Evolutionary conservation across 306 rosid species (phyloP), one percentile per base, ranked within the genome.

Genomic region (Castanea sativa): DNA sequence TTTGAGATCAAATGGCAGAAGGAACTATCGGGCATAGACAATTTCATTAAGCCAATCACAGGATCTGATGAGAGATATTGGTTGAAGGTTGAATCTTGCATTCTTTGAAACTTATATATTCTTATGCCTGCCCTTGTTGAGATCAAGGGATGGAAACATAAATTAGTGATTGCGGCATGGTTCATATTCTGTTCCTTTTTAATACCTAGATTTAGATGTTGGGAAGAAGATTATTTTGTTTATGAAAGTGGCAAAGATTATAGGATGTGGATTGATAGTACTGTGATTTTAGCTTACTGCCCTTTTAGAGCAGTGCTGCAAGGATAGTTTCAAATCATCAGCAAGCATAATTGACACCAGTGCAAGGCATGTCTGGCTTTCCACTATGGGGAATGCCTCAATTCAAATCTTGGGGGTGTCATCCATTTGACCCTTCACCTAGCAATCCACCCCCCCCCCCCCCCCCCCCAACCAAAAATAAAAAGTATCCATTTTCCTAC

Each of bases 171-270:
- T 69, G 56, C 52, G 88, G 63, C 30, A 65, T 81, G 82, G 76
- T 58, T 81, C 53, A 74, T 72, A 85, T 77, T 80, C 81, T 33
- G 79, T 73, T 78, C 74, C 82, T 53, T 86, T 75, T 53, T 75
- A 79, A 73, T 80, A 68, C 81, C 30, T 75, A 84, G 90, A 41
- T 85, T 80, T 82, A 88, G 92, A 79, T 88, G 79, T 58, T 86
- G 86, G 88, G 81, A 81, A 70, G 67, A 83, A 70, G 86, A 58
- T 72, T 71, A 56, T 84, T 67, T 67, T 86, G 88, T 81, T 87
- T 69, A 72, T 85, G 82, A 74, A 78, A 75, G 79, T 78, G 87
- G 85, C 79, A 75, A 58, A 9, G n/a, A n/a, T n/a, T n/a, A n/a
- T n/a, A n/a, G n/a, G n/a, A n/a, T n/a, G n/a, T n/a, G n/a, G n/a